Evolutionary conservation across 768 basidiomycete genomes (phyloP), one percentile per base, ranked within the genome.

Genomic region (Roridomyces roridus): DNA sequence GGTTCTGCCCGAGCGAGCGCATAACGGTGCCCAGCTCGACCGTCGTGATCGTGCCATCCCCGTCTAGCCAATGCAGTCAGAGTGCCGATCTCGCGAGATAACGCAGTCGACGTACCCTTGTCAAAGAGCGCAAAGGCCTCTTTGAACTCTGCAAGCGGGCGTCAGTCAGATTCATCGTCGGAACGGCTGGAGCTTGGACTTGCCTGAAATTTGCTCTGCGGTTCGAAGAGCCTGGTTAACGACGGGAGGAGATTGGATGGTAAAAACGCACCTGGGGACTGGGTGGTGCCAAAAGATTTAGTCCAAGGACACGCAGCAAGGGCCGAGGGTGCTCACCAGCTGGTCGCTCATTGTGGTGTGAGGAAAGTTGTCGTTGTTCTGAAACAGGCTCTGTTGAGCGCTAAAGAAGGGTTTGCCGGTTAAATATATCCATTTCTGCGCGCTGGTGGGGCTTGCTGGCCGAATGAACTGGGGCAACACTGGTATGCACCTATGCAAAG

Each of bases 91-190:
- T 21, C 14, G 48, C 21, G 44, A 55, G 55, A 55, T 62, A 44
- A 51, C 41, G 46, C 40, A 23, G 44, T 41, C 23, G 24, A 74
- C 81, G 55, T 57, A 94, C 94, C 92, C 74, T 94, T 96, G 80
- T 97, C 94, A 74, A 98, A 98, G 20, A 98, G 84, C 56, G 95
- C 94, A 80, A 98, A 98, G 46, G 96, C 96, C 81, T 98, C 96
- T 84, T 96, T 98, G 86, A 96, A 98, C 76, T 96, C 94, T 92
- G 63, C n/a, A 29, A 24, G 57, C 57, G 47, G n/a, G 62, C 45
- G 34, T 60, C 21, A 14, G 46, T 37, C 51, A 20, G 63, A 34
- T 23, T 24, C 21, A 10, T 21, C 15, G 1, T 17, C 18, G n/a
- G 15, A 20, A 11, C 18, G 20, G 15, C 25, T 24, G 46, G 23